Evolutionary conservation across 176 grass and related monocot genomes (phyloP), one percentile per base, ranked within the genome.

Genomic region (Pontederia paniculata): DNA sequence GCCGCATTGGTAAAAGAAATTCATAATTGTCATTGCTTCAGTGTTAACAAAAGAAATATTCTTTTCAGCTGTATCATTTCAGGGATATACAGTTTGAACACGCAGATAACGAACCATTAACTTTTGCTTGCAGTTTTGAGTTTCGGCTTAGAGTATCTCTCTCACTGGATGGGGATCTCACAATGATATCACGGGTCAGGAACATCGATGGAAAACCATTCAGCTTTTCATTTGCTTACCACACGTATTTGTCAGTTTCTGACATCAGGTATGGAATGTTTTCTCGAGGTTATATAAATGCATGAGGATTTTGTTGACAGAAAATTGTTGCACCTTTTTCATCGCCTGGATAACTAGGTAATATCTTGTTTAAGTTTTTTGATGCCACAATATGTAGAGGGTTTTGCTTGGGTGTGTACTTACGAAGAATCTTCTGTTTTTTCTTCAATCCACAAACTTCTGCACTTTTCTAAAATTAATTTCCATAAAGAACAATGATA

Each of bases 151-250:
- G 82, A 80, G 62, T 89, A 54, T 89, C 82, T 67, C 85, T 96
- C 65, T 75, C 86, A 19, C 84, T 77, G 65, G 68, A 89, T 69
- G 91, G 91, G 12, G 63, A 78, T 68, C 72, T 96, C 10, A 73
- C 81, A 20, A 57, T 89, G 45, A 66, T 80, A 59, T 96, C 86
- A 10, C 79, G 86, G 4, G 64, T 90, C 57, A 81, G 82, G 75
- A 96, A 96, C 66, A 77, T 96, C n/a, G 78, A 89, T 66, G 85
- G 76, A 47, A 96, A 78, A 80, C 59, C 85, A 58, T 96, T 96
- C 66, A 87, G 68, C 70, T 96, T 89, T 74, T 96, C 91, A 52
- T 96, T 96, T 81, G 85, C 70, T 52, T 96, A 96, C 53, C 91
- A 96, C 68, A 96, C 91, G 12, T 90, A 96, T 12, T 77, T 96